Conservation (phyloP, 148 eudicot species). For the Silene conica region DNA sequence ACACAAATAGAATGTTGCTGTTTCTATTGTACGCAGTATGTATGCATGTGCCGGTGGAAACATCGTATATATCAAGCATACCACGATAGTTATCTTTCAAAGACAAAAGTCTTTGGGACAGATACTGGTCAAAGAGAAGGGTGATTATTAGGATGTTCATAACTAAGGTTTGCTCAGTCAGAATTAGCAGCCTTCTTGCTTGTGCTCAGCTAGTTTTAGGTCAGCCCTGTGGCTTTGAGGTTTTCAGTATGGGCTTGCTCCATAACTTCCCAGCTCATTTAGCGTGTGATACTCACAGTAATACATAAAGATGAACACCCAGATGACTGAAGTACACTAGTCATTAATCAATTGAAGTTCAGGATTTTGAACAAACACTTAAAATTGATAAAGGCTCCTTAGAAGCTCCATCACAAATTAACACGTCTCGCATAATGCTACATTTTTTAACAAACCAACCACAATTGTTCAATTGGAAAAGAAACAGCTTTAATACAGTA, state of each 20-base stretch:
- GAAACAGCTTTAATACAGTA: background rate
- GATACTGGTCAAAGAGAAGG: background rate
- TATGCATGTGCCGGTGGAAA: background rate
- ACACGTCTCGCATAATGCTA: background rate
- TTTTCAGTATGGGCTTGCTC: no score
- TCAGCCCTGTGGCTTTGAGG: background rate
- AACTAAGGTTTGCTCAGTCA: background rate
- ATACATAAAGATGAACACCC: no score
- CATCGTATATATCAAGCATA: background rate
- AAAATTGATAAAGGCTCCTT: no score
- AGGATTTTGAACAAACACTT: no score
- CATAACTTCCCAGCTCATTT: no score
- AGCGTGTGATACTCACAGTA: no score
- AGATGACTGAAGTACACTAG: no score
- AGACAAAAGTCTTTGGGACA: background rate
- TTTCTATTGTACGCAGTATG: background rate
- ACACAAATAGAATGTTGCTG: conserved; percentile 2
- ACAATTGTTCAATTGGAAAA: background rate
- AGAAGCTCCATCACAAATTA: background rate
- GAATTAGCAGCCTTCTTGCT: background rate
- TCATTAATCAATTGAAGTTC: no score
- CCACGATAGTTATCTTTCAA: background rate
- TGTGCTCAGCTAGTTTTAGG: background rate
- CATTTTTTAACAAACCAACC: background rate
- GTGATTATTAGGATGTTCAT: background rate